Evolutionary conservation across 73 alveolate species (phyloP).

Genomic region (Tetrahymena borealis): DNA sequence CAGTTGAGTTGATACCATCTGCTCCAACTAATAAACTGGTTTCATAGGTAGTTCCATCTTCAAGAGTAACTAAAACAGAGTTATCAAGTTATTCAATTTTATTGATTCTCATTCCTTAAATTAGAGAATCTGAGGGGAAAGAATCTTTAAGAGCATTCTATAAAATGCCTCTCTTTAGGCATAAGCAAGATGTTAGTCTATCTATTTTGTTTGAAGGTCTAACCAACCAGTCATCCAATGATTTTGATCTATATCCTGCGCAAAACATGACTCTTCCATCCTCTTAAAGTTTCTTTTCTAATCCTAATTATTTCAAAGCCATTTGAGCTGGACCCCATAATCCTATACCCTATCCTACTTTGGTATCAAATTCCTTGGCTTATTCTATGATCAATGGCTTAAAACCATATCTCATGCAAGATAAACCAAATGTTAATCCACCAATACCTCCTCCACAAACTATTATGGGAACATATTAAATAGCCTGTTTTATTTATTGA

Average conservation of each 20-base stretch:
- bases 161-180: neutral
- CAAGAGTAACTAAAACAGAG: neutral
- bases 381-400: neutral
- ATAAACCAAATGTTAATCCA: neutral
- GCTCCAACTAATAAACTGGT: neutral
- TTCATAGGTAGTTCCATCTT: neutral
- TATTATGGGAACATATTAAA: neutral
- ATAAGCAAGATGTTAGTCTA: neutral
- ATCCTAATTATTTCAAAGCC: neutral
- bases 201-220: neutral
- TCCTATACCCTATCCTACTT: neutral
- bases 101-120: neutral
- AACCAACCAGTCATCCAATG: neutral
- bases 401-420: neutral
- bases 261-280: neutral
- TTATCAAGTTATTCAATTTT: neutral
- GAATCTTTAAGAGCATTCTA: neutral
- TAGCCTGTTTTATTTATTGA: neutral
- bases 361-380: neutral
- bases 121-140: neutral
- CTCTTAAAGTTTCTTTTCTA: neutral
- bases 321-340: neutral
- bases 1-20: neutral
- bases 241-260: neutral
- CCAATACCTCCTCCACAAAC: neutral